These are phyloP conservation scores for Mariannaea elegans DNA, from an alignment of 2,329 filamentous ascomycete genomes.

Conservation along the genomic window DNA sequence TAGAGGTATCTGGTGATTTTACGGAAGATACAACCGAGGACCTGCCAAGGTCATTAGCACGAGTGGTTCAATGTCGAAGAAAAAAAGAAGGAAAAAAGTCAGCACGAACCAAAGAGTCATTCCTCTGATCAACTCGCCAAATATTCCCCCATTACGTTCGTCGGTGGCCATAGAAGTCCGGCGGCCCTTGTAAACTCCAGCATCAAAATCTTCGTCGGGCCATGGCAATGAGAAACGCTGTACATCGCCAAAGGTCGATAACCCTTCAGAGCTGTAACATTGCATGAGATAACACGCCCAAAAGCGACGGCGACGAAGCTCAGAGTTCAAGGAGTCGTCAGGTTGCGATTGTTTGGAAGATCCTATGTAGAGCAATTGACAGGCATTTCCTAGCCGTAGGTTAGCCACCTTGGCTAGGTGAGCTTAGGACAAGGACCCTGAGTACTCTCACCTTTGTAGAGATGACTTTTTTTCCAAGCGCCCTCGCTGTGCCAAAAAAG, in stretches of 20 bases:
- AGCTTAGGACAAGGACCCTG: too few species aligned
- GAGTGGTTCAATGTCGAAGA: too few species aligned
- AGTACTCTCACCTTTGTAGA: conserved; percentile 23
- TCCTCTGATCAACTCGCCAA: conserved; percentile 18
- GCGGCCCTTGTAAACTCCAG: neutral
- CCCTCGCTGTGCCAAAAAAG: conserved; percentile 36
- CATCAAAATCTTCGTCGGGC: conserved; percentile 11
- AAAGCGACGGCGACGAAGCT: conserved; percentile 20
- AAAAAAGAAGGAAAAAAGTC: too few species aligned
- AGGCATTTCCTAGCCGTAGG: conserved; percentile 18
- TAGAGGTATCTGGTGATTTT: neutral
- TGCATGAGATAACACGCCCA: conserved; percentile 30
- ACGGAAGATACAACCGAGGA: conserved; percentile 14
- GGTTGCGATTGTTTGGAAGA: neutral
- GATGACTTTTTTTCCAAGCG: conserved; percentile 30
- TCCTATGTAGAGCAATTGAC: conserved; percentile 24
- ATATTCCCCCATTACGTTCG: conserved; percentile 6
- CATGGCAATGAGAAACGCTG: conserved; percentile 18
- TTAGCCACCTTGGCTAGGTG: accelerated
- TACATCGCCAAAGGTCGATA: conserved; percentile 8
- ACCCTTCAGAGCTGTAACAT: conserved; percentile 21
- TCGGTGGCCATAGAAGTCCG: neutral
- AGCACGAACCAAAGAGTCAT: conserved; percentile 18
- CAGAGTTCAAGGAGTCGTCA: neutral
- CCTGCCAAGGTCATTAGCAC: neutral